These are phyloP conservation scores for Arthrobotrys pseudoclavata DNA, from an alignment of 2,329 filamentous ascomycete species.

Conservation along the genomic window DNA sequence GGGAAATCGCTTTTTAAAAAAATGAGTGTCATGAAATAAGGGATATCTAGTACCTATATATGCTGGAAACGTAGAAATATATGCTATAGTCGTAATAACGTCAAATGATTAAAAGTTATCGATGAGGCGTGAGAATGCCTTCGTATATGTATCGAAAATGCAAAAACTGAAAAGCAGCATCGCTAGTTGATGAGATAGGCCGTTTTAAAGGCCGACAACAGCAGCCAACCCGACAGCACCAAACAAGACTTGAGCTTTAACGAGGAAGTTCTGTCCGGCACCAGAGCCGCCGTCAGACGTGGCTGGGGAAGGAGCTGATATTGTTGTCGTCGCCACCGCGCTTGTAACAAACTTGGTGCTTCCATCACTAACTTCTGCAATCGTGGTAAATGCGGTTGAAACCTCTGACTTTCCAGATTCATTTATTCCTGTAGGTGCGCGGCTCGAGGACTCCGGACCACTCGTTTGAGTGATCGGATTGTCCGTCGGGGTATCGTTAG, in stretches of 20 bases:
- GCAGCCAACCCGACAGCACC: conserved; percentile 46
- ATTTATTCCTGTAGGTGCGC: conserved; percentile 42
- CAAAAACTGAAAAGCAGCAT: not conserved
- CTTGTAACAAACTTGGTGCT: conserved; percentile 51
- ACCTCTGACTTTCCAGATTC: conserved; percentile 46
- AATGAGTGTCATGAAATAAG: conserved; percentile 9
- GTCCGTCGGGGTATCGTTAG: conserved; percentile 51
- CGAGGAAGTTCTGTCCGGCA: conserved; percentile 20
- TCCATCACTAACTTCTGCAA: conserved; percentile 46
- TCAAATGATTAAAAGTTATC: conserved; percentile 34
- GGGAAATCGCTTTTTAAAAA: not conserved
- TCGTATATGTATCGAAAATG: conserved; percentile 25
- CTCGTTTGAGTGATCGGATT: conserved; percentile 52
- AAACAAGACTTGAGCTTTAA: conserved; percentile 50
- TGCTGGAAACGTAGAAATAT: conserved; percentile 14
- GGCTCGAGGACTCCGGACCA: conserved; percentile 44
- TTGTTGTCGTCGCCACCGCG: conserved; percentile 46
- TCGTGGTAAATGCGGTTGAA: conserved; percentile 45
- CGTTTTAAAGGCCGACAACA: conserved; percentile 38
- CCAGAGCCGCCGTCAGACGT: conserved; percentile 17
- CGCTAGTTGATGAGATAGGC: not conserved
- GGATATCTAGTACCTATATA: conserved; percentile 25
- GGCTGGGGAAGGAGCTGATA: not conserved
- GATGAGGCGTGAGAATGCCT: conserved; percentile 9
- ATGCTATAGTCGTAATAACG: conserved; percentile 28